phyloP scores from a whole-genome alignment of 2,329 filamentous ascomycete species.

The Botrytis fabae region DNA sequence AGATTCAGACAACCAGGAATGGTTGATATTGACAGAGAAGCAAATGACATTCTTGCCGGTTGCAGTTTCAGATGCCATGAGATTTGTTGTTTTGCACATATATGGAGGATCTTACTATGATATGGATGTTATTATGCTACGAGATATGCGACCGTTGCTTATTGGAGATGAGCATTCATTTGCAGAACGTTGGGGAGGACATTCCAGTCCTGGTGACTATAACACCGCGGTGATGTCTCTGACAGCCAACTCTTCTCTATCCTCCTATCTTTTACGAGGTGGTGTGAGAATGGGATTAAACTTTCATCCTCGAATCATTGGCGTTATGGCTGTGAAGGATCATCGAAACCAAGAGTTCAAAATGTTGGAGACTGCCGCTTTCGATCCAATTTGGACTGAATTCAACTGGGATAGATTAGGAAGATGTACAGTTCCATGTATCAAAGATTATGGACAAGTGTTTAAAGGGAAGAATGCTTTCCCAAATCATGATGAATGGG shows the following conservation, averaged over 20 bases:
- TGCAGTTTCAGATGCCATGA: conserved; percentile 56
- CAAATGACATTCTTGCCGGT: conserved; percentile 59
- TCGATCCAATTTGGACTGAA: conserved; percentile 59
- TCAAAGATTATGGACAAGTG: conserved; percentile 53
- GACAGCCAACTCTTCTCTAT: conserved; percentile 55
- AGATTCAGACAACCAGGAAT: conserved; percentile 51
- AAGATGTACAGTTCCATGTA: conserved; percentile 54
- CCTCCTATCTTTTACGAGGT: conserved; percentile 55
- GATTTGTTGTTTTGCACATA: conserved; percentile 55
- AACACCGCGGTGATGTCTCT: conserved; percentile 59
- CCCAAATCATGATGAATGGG: conserved; percentile 53
- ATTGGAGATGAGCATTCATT: conserved; percentile 52
- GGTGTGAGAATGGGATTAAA: conserved; percentile 59
- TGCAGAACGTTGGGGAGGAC: conserved; percentile 56
- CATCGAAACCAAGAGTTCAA: conserved; percentile 53
- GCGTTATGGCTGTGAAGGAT: conserved; percentile 58
- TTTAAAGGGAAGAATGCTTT: conserved; percentile 51
- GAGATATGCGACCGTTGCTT: conserved; percentile 55
- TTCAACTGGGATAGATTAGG: conserved; percentile 55
- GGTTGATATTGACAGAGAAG: conserved; percentile 53
- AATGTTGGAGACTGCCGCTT: conserved; percentile 58
- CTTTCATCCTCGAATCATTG: conserved; percentile 56
- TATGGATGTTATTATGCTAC: conserved; percentile 56
- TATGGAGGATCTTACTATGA: conserved; percentile 56
- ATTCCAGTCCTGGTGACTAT: conserved; percentile 54